Conservation (phyloP, 345 rosid genomes). For the Moricandia moricandioides region DNA sequence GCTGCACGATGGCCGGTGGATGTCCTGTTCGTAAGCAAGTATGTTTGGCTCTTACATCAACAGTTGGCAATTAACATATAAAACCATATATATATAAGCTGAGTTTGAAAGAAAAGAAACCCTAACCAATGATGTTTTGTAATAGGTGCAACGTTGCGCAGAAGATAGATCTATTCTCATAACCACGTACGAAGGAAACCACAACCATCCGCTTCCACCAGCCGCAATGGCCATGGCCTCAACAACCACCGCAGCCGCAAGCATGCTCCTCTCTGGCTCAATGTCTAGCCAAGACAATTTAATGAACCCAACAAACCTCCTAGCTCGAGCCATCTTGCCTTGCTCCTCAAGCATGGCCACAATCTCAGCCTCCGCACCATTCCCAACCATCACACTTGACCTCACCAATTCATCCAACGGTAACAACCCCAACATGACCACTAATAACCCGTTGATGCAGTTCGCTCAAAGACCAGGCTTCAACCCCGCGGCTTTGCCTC, state of each 20-base stretch:
- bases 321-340: constrained; percentile 89
- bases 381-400: constrained; percentile 93
- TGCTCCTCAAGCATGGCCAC: constrained; percentile 92
- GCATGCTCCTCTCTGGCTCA: constrained; percentile 93
- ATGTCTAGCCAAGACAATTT: constrained; percentile 84
- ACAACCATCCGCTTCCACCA: constrained; percentile 95
- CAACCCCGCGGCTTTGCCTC: constrained; percentile 45
- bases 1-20: constrained; percentile 92
- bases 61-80: background rate
- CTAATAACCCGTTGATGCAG: constrained; percentile 37
- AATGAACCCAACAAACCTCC: constrained; percentile 82
- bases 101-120: background rate
- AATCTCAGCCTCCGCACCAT: constrained; percentile 97
- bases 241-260: constrained; percentile 91
- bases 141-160: constrained; percentile 94
- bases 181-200: constrained; percentile 96
- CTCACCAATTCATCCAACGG: constrained; percentile 51
- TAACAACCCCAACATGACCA: constrained; percentile 40
- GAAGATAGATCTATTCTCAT: constrained; percentile 84
- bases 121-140: constrained; percentile 19
- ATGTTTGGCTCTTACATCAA: constrained; percentile 12
- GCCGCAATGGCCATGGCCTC: constrained; percentile 99
- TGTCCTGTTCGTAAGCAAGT: constrained; percentile 98
- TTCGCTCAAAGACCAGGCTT: constrained; percentile 34
- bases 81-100: background rate